Conservation (phyloP, 2,329 filamentous ascomycete species). For the Trichoderma breve region DNA sequence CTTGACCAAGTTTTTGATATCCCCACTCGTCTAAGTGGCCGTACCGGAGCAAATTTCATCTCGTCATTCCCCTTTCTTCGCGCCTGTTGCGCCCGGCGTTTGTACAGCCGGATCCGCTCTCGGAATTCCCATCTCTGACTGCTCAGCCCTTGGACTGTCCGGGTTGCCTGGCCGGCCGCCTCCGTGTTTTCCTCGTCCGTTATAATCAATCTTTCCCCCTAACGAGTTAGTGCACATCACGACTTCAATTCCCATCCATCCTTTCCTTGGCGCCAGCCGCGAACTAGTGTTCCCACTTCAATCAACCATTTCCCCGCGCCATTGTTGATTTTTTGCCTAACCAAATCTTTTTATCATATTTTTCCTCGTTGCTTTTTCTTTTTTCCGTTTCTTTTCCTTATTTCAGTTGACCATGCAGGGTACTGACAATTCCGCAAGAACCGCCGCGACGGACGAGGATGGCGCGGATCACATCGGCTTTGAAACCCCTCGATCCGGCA, state of each 20-base stretch:
- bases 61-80: slow-evolving; percentile 31
- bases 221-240: slow-evolving; percentile 20
- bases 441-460: slow-evolving; percentile 64
- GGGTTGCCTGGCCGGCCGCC: slow-evolving; percentile 23
- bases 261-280: slow-evolving; percentile 33
- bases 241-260: slow-evolving; percentile 20
- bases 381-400: slow-evolving; percentile 24
- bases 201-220: slow-evolving; percentile 10
- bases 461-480: slow-evolving; percentile 74
- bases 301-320: slow-evolving; percentile 20
- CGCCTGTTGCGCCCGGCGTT: slow-evolving; percentile 19
- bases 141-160: slow-evolving; percentile 23
- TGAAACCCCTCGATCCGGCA: slow-evolving; percentile 83
- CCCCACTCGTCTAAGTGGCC: slow-evolving; percentile 32
- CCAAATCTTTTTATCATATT: slow-evolving; percentile 30
- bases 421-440: slow-evolving; percentile 56
- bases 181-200: slow-evolving; percentile 34
- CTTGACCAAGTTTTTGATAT: slow-evolving; percentile 20
- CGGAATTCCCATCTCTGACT: slow-evolving; percentile 26
- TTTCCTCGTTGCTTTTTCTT: neutral
- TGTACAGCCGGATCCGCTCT: slow-evolving; percentile 29
- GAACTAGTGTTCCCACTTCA: slow-evolving; percentile 41
- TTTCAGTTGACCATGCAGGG: slow-evolving; percentile 40
- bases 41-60: slow-evolving; percentile 29
- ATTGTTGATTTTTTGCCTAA: slow-evolving; percentile 16